These are phyloP conservation scores for Cladosporium sp. DNA, from an alignment of 2,329 filamentous ascomycete genomes.

Conservation along the genomic window DNA sequence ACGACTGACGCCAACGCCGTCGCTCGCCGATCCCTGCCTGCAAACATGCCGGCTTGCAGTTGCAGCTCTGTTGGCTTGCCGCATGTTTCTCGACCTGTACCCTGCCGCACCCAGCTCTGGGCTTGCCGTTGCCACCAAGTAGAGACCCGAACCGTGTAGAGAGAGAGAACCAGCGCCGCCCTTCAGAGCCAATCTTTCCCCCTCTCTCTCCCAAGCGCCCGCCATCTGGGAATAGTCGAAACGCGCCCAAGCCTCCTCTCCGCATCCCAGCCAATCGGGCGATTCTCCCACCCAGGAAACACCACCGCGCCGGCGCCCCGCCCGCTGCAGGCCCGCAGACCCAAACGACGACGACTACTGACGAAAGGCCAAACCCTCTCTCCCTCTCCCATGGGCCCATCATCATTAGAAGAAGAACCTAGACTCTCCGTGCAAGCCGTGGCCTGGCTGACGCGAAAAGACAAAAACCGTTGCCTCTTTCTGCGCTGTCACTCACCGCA, in stretches of 20 bases:
- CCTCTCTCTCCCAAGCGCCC: not conserved
- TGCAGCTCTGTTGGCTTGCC: not conserved
- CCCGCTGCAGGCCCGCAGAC: too few relatives aligned
- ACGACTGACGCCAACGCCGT: too few relatives aligned
- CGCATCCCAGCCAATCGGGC: conserved; percentile 6
- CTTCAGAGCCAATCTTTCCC: too few relatives aligned
- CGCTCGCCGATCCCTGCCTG: too few relatives aligned
- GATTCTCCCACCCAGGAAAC: conserved; percentile 1
- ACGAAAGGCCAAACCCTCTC: too few relatives aligned
- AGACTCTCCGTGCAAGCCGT: too few relatives aligned
- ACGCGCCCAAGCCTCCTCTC: too few relatives aligned
- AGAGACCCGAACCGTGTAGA: conserved; percentile 7
- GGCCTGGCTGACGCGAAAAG: too few relatives aligned
- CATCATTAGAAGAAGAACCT: too few relatives aligned
- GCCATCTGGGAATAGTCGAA: conserved; percentile 2
- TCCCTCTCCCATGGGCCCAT: too few relatives aligned
- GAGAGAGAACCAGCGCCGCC: not conserved
- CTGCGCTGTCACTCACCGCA: conserved; percentile 7
- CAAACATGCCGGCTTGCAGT: not conserved
- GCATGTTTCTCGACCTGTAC: conserved; percentile 7
- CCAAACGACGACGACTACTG: too few relatives aligned
- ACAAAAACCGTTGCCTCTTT: not conserved
- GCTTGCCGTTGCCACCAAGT: not conserved
- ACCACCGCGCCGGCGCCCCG: conserved; percentile 1
- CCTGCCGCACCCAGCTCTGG: not conserved